Conservation (phyloP, 768 basidiomycete genomes). For the Agrocybe pediades region DNA sequence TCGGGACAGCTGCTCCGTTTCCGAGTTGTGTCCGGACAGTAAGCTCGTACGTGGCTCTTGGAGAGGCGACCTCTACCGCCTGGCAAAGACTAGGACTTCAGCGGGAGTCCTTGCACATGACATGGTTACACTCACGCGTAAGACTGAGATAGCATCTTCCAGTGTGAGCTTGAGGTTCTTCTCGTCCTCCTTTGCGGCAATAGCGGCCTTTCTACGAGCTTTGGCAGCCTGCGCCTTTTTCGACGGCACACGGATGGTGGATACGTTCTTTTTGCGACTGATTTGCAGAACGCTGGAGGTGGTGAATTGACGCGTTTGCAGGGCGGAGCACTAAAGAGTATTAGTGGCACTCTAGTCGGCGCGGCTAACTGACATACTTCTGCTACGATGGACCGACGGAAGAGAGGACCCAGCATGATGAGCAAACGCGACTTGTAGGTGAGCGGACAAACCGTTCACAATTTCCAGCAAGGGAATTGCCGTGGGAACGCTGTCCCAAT, state of each 20-base stretch:
- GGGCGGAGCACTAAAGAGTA: constrained; percentile 2
- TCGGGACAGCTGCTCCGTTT: constrained; percentile 80
- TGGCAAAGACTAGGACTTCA: constrained; percentile 28
- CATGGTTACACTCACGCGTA: constrained; percentile 55
- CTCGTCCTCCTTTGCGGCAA: constrained; percentile 56
- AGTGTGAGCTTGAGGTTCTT: constrained; percentile 69
- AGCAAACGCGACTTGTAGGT: constrained; percentile 8
- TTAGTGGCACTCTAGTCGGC: background rate
- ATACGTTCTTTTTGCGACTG: constrained; percentile 45
- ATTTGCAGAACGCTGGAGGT: constrained; percentile 44
- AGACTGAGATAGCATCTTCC: constrained; percentile 63
- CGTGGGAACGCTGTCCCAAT: constrained; percentile 10
- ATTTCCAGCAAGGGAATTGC: background rate
- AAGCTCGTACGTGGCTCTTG: constrained; percentile 77
- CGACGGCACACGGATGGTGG: constrained; percentile 58
- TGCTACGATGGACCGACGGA: constrained; percentile 29
- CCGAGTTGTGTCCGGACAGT: constrained; percentile 78
- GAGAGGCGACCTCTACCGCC: constrained; percentile 84
- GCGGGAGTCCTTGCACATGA: background rate
- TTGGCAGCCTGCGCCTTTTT: constrained; percentile 75
- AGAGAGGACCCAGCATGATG: constrained; percentile 17
- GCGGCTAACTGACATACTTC: constrained; percentile 18
- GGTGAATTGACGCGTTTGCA: constrained; percentile 48
- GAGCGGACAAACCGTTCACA: background rate
- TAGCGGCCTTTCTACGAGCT: constrained; percentile 56